Conservation (phyloP, 2,329 filamentous ascomycete species). For the Myotisia sp. region DNA sequence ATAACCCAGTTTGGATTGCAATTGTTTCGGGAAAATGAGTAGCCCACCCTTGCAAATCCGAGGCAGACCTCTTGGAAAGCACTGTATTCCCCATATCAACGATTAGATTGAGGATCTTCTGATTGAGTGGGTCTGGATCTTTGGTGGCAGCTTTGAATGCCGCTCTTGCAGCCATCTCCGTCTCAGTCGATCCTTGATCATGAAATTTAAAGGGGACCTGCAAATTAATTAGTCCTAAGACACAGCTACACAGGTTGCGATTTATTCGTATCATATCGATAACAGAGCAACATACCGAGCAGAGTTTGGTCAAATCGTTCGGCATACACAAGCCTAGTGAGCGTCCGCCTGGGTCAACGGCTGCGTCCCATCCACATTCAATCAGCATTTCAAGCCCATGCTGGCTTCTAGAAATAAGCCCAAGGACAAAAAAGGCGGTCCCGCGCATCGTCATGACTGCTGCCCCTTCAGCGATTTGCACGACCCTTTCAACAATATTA, state of each 20-base stretch:
- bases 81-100: slow-evolving; percentile 88
- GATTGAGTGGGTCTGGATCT: slow-evolving; percentile 48
- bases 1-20: background rate
- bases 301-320: slow-evolving; percentile 59
- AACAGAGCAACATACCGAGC: slow-evolving; percentile 45
- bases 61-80: slow-evolving; percentile 71
- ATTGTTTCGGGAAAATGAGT: background rate
- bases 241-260: too few species aligned
- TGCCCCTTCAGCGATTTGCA: slow-evolving; percentile 74
- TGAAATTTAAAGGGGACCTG: too few species aligned
- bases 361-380: slow-evolving; percentile 85
- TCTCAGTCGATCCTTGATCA: too few species aligned
- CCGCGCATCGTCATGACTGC: slow-evolving; percentile 86
- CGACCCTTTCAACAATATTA: slow-evolving; percentile 74
- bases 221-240: too few species aligned
- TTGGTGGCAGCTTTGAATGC: slow-evolving; percentile 45
- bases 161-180: slow-evolving; percentile 28
- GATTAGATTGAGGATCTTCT: slow-evolving; percentile 68
- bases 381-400: slow-evolving; percentile 85
- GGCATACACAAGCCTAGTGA: slow-evolving; percentile 83
- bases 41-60: slow-evolving; percentile 53
- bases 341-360: slow-evolving; percentile 65
- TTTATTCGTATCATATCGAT: too few species aligned
- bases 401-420: slow-evolving; percentile 77
- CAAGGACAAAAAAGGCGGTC: slow-evolving; percentile 91